phyloP scores from a whole-genome alignment of 352 stramenopile species.

The Globisporangium ultimum region DNA sequence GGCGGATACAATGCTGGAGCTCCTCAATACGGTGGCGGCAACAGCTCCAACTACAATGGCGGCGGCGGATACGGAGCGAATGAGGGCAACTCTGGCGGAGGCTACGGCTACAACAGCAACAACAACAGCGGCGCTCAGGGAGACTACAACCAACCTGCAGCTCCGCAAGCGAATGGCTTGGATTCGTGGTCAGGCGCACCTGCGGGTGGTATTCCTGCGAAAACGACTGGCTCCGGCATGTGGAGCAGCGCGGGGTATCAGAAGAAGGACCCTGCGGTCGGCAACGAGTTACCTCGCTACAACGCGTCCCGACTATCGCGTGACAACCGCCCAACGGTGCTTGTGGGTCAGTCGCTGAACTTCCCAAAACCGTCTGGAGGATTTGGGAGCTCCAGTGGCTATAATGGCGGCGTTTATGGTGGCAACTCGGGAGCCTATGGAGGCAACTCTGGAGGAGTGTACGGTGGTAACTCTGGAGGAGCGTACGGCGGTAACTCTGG shows the following conservation, averaged over 20 bases:
- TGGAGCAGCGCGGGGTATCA: constrained; percentile 85
- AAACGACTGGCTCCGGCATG: constrained; percentile 44
- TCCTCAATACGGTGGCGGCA: constrained; percentile 13
- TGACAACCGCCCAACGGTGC: constrained; percentile 83
- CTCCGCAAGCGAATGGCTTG: constrained; percentile 32
- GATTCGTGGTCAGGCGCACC: constrained; percentile 49
- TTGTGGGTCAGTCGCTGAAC: constrained; percentile 75
- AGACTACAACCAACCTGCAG: not conserved
- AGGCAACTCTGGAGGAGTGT: constrained; percentile 30
- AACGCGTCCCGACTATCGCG: constrained; percentile 35
- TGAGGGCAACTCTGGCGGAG: constrained; percentile 8
- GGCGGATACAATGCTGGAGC: constrained; percentile 16
- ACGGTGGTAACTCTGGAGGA: constrained; percentile 28
- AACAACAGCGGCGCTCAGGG: constrained; percentile 1
- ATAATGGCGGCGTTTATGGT: not conserved
- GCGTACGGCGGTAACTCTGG: constrained; percentile 22
- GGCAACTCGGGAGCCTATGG: constrained; percentile 19
- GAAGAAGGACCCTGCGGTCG: constrained; percentile 46
- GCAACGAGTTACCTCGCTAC: constrained; percentile 41
- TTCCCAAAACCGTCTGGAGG: constrained; percentile 53
- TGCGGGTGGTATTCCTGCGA: constrained; percentile 26
- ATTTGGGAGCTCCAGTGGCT: constrained; percentile 38
- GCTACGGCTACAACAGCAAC: constrained; percentile 29
- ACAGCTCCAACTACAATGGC: constrained; percentile 10
- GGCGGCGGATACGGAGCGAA: constrained; percentile 19